Evolutionary conservation across 2,329 filamentous ascomycete genomes (phyloP), one percentile per base, ranked within the genome.

Genomic region (Mycogone perniciosa): DNA sequence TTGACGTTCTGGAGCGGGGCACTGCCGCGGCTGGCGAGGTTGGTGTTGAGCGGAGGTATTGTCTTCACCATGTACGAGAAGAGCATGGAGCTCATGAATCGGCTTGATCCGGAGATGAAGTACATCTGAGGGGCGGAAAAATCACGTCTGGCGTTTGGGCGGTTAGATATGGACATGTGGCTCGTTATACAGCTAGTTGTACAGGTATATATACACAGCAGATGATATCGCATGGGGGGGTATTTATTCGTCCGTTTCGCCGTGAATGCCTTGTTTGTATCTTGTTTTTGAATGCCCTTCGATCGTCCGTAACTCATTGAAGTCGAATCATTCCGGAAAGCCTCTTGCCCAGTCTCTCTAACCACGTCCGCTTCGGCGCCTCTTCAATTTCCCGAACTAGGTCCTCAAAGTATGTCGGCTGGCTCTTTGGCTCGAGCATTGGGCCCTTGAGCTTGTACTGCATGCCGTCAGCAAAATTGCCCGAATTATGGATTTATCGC

Each of bases 1-100:
- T 67, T 92, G 38, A 96, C 91, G 1, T 88, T 97, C 58, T 99
- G 93, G 93, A 92, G 88, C 59, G 93, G 93, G 29, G 92, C 93
- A 26, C 64, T 97, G 59, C 93, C 93, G 1, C 77, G 93, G 48
- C 70, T 99, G 62, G 92, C 84, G 27, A 77, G 93, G 51, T 68
- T 99, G 59, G 87, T 96, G 39, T 70, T 97, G 69, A 96, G 90
- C 63, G 93, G 93, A 50, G 93, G 93, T 13, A 96, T 99, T 63
- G 93, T 99, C 38, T 99, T 99, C 65, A 95, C 93, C 26, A 95
- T 97, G 85, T 93, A 96, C 67, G 92, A 97, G 74, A 96, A 96
- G 79, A 88, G 86, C 53, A 97, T 97, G 76, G 92, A 96, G 48
- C 62, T 90, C 52, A 82, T 99, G 75, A 81, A 89, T 61, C 76